Percentiles rank a stretch among this genome's conserved stretches.
Evolutionary conservation across 1,284 basidiomycete species (phyloP).

Genomic region (Ceratobasidium sp.): DNA sequence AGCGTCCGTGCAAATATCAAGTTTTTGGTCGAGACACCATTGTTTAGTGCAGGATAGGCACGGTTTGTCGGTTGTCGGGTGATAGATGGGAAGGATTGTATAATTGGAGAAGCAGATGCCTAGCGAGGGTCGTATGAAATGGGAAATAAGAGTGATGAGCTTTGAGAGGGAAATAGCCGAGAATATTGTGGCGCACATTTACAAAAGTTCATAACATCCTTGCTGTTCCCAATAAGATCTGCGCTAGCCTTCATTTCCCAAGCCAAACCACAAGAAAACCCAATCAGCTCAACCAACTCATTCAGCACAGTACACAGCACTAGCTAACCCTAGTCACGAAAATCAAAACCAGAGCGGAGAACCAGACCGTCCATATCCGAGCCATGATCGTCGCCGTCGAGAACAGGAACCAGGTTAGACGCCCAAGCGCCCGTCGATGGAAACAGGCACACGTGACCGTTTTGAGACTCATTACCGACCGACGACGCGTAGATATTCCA

Average conservation of each 20-base stretch:
- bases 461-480: background rate
- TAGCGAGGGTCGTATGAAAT: constrained; percentile 54
- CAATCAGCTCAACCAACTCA: background rate
- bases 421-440: constrained; percentile 29
- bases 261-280: background rate
- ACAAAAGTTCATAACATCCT: constrained; percentile 50
- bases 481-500: constrained; percentile 32
- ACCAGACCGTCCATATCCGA: constrained; percentile 25
- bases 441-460: constrained; percentile 31
- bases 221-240: constrained; percentile 48
- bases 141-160: background rate
- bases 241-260: constrained; percentile 15
- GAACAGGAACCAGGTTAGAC: background rate
- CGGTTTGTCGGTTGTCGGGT: constrained; percentile 88
- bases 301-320: background rate
- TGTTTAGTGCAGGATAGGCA: constrained; percentile 94
- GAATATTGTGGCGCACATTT: constrained; percentile 47
- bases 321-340: constrained; percentile 35
- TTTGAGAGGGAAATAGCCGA: background rate
- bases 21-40: constrained; percentile 94
- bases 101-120: constrained; percentile 95
- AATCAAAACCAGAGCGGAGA: constrained; percentile 21
- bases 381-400: constrained; percentile 26
- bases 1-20: constrained; percentile 87
- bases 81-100: constrained; percentile 84